Conservation (phyloP, 2,329 filamentous ascomycete species). For the Aspergillus sp. region DNA sequence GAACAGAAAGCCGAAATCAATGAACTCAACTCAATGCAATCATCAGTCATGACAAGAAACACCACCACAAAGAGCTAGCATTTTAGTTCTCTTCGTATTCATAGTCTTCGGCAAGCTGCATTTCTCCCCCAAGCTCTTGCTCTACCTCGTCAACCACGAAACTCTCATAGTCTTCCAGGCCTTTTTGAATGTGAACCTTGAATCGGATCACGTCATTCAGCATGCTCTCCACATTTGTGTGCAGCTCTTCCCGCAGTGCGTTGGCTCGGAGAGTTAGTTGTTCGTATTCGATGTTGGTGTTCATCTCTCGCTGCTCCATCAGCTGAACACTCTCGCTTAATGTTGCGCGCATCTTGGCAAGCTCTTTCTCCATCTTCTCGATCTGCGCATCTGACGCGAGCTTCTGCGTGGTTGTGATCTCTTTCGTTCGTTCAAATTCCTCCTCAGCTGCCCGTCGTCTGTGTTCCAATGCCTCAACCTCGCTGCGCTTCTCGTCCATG, state of each 20-base stretch:
- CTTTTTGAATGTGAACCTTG: conserved; percentile 94
- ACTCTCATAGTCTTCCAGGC: conserved; percentile 86
- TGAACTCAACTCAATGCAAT: not conserved
- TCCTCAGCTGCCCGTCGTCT: conserved; percentile 82
- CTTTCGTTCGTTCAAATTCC: conserved; percentile 90
- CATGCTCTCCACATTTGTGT: conserved; percentile 93
- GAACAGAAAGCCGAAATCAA: not conserved
- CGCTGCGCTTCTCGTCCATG: conserved; percentile 89
- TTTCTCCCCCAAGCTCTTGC: conserved; percentile 67
- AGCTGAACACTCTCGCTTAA: conserved; percentile 82
- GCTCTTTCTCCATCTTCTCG: conserved; percentile 97
- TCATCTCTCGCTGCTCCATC: conserved; percentile 94
- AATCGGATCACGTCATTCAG: conserved; percentile 97
- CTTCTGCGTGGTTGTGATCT: conserved; percentile 81
- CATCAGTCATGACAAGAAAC: not conserved
- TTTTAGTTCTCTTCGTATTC: conserved; percentile 7
- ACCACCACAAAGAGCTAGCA: no score
- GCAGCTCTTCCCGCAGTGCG: conserved; percentile 87
- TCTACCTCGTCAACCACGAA: conserved; percentile 94
- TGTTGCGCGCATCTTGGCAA: conserved; percentile 84
- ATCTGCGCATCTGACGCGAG: conserved; percentile 87
- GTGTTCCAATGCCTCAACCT: conserved; percentile 89
- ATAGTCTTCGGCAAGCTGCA: conserved; percentile 34
- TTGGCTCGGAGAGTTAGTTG: conserved; percentile 82
- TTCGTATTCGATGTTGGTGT: conserved; percentile 93